phyloP scores from a whole-genome alignment of 2,329 filamentous ascomycete species.

The Orbilia blumenaviensis region DNA sequence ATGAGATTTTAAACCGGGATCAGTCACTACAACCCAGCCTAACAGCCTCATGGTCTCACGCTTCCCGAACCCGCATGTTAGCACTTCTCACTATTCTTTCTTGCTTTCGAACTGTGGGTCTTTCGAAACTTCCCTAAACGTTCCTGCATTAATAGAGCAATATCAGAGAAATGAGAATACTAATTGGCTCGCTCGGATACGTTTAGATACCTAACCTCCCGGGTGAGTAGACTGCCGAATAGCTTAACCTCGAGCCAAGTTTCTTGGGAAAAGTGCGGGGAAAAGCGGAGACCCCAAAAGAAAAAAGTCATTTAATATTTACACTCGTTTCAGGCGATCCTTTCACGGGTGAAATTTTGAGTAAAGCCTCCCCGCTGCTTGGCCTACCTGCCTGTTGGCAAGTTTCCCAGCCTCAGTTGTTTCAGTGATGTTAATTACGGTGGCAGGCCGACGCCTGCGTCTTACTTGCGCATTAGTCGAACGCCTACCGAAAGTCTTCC shows the following conservation, averaged over 20 bases:
- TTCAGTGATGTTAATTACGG: slow-evolving; percentile 1
- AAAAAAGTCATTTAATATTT: neutral
- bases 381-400: neutral
- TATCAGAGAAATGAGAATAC: neutral
- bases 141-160: slow-evolving; percentile 50
- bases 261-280: slow-evolving; percentile 37
- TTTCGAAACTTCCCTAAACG: slow-evolving; percentile 8
- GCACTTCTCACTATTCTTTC: slow-evolving; percentile 10
- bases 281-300: neutral
- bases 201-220: neutral
- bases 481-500: slow-evolving; percentile 31
- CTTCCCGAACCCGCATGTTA: slow-evolving; percentile 42
- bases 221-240: slow-evolving; percentile 23
- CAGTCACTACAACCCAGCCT: neutral
- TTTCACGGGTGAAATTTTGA: slow-evolving; percentile 40
- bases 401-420: slow-evolving; percentile 16
- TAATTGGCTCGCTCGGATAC: slow-evolving; percentile 12
- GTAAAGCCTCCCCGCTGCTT: neutral
- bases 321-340: slow-evolving; percentile 18
- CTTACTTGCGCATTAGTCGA: slow-evolving; percentile 14
- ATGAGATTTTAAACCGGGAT: slow-evolving; percentile 29
- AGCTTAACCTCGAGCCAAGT: slow-evolving; percentile 35
- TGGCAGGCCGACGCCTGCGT: neutral
- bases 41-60: neutral
- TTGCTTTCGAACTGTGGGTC: slow-evolving; percentile 23